A percentile compares a stretch with the other conserved stretches of the same genome.
Conservation (phyloP, 495 filamentous ascomycete species). For the Penicillium atrosanguineum region DNA sequence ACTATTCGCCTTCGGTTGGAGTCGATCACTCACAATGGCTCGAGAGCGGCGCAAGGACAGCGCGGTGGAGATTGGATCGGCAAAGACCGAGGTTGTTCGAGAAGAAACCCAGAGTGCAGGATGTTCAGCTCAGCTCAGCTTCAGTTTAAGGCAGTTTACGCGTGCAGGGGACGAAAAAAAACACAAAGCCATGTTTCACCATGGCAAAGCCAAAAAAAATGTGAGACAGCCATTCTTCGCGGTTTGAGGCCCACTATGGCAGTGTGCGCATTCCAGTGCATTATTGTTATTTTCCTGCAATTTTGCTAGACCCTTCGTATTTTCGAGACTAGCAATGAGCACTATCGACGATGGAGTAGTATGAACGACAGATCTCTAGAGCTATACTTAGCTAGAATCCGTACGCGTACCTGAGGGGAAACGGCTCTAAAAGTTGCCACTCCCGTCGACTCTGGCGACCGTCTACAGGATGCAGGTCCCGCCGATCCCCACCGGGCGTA, state of each 20-base stretch:
- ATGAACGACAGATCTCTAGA: background rate
- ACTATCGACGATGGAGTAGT: background rate
- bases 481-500: conserved; percentile 12
- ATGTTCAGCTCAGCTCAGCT: background rate
- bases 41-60: background rate
- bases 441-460: background rate
- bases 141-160: background rate
- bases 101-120: background rate
- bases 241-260: conserved; percentile 1
- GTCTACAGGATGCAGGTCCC: conserved; percentile 21
- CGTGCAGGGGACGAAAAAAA: background rate
- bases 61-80: conserved; percentile 10
- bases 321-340: background rate
- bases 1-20: conserved; percentile 3
- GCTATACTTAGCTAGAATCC: background rate
- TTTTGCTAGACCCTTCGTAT: too few relatives aligned
- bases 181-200: conserved; percentile 19
- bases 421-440: background rate
- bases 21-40: conserved; percentile 11
- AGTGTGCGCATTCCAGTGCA: conserved; percentile 8
- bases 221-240: conserved; percentile 23
- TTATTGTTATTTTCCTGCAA: background rate
- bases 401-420: background rate
- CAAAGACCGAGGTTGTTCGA: conserved; percentile 1
- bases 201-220: conserved; percentile 20